Evolutionary conservation across 176 grass and related monocot genomes (phyloP), one percentile per base, ranked within the genome.

Genomic region (Hsuehochloa calcarea): DNA sequence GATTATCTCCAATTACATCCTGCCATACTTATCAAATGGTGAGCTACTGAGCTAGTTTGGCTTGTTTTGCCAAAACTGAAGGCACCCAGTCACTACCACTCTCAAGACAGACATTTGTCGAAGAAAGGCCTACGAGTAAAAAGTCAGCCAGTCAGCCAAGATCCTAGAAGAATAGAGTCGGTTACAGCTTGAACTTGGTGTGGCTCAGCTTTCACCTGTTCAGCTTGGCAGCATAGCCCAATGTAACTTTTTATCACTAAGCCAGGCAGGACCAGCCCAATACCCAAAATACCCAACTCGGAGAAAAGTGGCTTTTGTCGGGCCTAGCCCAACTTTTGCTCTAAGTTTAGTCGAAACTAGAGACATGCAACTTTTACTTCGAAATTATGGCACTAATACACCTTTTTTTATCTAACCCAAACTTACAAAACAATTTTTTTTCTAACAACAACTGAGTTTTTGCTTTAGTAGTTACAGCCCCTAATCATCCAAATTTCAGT

Each of bases 41-140:
- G 56, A 78, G 13, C 35, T 43, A 26, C 12, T 16, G 56, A 78
- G 13, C 35, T 61, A 26, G 20, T 16, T 61, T 61, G 11, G 22
- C 40, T 61, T 62, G n/a, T 62, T 45, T 63, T 78, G 39, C 38
- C 76, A 64, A 64, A 46, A 78, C 40, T 45, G 76, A 78, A 40
- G 25, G 41, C 40, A 78, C 39, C 8, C 76, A 46, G 41, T 78
- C 25, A 78, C 14, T 56, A 56, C 19, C 3, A 6, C 20, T 56
- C 54, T 56, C 20, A 56, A 56, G 54, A 56, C n/a, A 58, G 6
- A n/a, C 54, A n/a, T 22, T n/a, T 58, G 54, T 58, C 54, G 0
- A 58, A 58, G 54, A 8, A 56, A 22, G 19, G 54, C 20, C 54
- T 58, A 58, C 20, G 8, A 3, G 8, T n/a, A 58, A 58, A n/a